phyloP scores from a whole-genome alignment of 1,139 yeast genomes.

The Cylindricascospora bacillispora region DNA sequence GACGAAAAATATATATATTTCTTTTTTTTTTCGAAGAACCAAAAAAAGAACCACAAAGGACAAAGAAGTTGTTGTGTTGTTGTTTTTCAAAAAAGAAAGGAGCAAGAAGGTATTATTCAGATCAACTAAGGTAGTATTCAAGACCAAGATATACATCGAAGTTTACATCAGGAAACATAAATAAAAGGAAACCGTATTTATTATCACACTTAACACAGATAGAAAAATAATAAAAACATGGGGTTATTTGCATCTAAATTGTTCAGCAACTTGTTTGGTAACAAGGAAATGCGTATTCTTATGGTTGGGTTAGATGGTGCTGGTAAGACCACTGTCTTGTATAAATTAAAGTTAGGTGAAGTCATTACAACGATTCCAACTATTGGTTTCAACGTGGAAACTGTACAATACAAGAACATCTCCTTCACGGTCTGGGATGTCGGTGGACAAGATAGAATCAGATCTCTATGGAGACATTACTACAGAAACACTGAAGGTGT shows the following conservation, averaged over 20 bases:
- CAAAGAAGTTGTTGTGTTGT: no score
- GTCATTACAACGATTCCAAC: conserved; percentile 91
- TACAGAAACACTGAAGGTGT: conserved; percentile 92
- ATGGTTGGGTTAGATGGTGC: conserved; percentile 94
- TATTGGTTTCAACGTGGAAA: conserved; percentile 89
- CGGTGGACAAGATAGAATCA: conserved; percentile 94
- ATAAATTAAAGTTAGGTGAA: conserved; percentile 83
- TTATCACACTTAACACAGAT: no score
- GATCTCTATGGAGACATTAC: conserved; percentile 94
- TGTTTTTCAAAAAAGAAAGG: no score
- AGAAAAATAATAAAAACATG: conserved; percentile 43
- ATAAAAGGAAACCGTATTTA: no score
- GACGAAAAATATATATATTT: no score
- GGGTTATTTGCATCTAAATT: conserved; percentile 84
- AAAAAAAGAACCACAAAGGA: no score
- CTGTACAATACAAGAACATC: conserved; percentile 89
- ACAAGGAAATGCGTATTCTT: conserved; percentile 79
- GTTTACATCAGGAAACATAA: no score
- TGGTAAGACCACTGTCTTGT: conserved; percentile 84
- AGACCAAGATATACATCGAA: no score
- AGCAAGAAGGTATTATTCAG: no score
- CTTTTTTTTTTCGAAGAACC: no score
- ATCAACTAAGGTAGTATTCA: no score
- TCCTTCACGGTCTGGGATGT: conserved; percentile 95
- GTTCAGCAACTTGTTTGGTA: conserved; percentile 76